phyloP scores from a whole-genome alignment of 495 filamentous ascomycete species.

The Penicillium subrubescens region DNA sequence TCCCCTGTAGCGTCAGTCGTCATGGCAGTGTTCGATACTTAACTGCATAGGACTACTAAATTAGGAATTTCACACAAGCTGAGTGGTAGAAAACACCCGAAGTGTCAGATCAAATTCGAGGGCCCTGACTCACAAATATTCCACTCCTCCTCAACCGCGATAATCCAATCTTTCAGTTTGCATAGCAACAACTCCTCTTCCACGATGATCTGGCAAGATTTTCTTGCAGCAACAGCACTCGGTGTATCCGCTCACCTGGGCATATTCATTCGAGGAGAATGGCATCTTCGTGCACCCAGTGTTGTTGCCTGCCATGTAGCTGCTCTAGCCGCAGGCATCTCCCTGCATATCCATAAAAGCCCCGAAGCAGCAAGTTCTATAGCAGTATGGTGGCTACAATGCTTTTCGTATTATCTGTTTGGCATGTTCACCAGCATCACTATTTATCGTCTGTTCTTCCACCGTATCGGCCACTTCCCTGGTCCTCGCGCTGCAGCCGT shows the following conservation, averaged over 20 bases:
- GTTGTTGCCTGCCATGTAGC: neutral
- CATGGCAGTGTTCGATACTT: neutral
- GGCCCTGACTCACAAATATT: neutral
- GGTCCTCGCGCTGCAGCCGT: constrained; percentile 42
- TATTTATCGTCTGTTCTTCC: constrained; percentile 21
- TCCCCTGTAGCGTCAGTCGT: neutral
- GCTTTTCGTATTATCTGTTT: neutral
- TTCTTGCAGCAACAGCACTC: neutral
- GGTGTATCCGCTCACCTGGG: neutral
- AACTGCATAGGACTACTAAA: neutral
- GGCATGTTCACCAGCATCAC: neutral
- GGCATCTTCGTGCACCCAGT: neutral
- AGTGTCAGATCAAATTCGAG: neutral
- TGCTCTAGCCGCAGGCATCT: neutral
- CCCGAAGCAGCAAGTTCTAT: neutral
- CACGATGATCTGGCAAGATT: neutral
- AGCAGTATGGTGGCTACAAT: neutral
- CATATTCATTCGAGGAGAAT: neutral
- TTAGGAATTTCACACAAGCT: neutral
- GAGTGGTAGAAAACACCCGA: neutral
- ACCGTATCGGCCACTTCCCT: constrained; percentile 41
- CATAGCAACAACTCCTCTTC: neutral
- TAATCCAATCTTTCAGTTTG: neutral
- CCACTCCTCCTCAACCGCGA: neutral
- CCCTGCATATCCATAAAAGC: neutral